Evolutionary conservation across 148 eudicot species (phyloP).

Genomic region (Fagopyrum homotropicum): DNA sequence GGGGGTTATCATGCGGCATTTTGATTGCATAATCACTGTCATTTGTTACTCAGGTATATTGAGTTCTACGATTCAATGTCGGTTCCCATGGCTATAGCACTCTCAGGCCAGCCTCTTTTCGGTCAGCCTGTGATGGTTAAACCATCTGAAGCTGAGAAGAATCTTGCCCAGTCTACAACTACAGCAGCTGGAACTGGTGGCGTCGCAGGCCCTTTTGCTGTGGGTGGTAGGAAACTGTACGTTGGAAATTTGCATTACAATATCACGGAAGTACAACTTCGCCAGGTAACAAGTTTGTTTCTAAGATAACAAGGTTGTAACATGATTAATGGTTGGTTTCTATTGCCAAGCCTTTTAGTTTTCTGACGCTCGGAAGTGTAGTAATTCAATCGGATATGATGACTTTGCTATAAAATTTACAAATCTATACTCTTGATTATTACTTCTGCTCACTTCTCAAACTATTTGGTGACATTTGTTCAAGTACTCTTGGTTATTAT

Average conservation of each 20-base stretch:
- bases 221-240: constrained; percentile 70
- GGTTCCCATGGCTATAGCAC: constrained; percentile 95
- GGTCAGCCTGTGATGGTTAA: constrained; percentile 95
- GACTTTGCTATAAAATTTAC: too few relatives aligned
- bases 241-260: constrained; percentile 76
- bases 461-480: neutral
- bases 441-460: neutral
- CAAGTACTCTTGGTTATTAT: neutral
- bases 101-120: constrained; percentile 83
- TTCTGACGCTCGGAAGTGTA: neutral
- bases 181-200: constrained; percentile 46
- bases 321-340: neutral
- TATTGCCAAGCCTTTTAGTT: neutral
- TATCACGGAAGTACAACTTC: constrained; percentile 81
- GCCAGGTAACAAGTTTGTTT: constrained; percentile 46
- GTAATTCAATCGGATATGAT: too few relatives aligned
- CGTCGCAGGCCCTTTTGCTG: constrained; percentile 46
- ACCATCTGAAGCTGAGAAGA: constrained; percentile 97
- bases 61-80: constrained; percentile 93
- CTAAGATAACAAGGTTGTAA: neutral
- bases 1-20: neutral
- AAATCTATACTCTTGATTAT: neutral
- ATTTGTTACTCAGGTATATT: constrained; percentile 46
- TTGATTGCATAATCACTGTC: neutral
- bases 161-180: constrained; percentile 66